Evolutionary conservation across 2,329 filamentous ascomycete species (phyloP).

Genomic region (Diaporthe humulicola): DNA sequence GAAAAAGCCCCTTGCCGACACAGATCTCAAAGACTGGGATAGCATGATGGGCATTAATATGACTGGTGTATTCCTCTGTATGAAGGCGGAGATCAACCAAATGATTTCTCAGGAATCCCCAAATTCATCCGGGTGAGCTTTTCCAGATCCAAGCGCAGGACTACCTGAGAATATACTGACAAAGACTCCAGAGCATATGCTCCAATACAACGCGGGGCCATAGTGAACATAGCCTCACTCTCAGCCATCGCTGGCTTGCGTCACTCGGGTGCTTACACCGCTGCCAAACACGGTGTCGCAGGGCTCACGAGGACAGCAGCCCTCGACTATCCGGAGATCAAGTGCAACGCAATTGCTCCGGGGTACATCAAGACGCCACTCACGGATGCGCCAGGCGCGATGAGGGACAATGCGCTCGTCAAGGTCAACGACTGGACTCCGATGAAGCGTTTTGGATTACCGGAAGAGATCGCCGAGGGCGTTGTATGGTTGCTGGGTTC

Average conservation of each 20-base stretch:
- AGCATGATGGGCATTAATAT: slow-evolving; percentile 19
- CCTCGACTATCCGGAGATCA: slow-evolving; percentile 8
- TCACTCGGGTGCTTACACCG: background rate
- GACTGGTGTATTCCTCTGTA: slow-evolving; percentile 2
- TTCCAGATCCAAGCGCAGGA: accelerated
- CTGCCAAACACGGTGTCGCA: slow-evolving; percentile 1
- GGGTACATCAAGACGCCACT: slow-evolving; percentile 10
- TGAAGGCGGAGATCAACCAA: background rate
- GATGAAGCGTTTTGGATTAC: slow-evolving; percentile 4
- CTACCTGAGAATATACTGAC: background rate
- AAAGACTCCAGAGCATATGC: background rate
- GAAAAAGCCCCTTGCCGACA: slow-evolving; percentile 33
- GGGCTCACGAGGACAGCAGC: background rate
- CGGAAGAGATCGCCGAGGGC: background rate
- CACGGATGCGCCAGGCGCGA: background rate
- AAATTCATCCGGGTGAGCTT: background rate
- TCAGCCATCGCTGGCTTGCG: background rate
- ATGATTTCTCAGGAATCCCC: background rate
- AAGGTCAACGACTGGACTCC: slow-evolving; percentile 6
- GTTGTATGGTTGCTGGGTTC: slow-evolving; percentile 6
- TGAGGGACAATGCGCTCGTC: background rate
- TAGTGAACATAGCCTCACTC: slow-evolving; percentile 14
- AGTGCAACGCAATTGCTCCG: background rate
- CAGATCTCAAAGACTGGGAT: slow-evolving; percentile 11
- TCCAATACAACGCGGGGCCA: background rate